Evolutionary conservation across 306 rosid genomes (phyloP).

Genomic region (Rosa chinensis): DNA sequence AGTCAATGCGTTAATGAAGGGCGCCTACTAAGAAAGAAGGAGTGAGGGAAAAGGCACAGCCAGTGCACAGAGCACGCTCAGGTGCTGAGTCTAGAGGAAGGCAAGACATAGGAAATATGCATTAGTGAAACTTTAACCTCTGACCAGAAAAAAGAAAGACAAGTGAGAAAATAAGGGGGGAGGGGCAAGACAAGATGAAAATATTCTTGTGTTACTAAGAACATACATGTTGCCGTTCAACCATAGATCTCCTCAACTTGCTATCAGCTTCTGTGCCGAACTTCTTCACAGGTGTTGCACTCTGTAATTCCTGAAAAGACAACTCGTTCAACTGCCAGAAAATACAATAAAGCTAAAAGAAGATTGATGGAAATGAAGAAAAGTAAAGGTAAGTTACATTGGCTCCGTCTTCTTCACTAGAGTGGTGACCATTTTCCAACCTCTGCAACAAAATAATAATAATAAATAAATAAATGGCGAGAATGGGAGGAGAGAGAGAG

Average conservation of each 20-base stretch:
- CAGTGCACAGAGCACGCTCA: background rate
- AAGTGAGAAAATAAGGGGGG: background rate
- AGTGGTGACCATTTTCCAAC: conserved; percentile 80
- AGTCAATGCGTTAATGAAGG: conserved; percentile 20
- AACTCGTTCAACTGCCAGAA: conserved; percentile 25
- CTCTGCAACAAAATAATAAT: conserved; percentile 46
- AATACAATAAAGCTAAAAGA: conserved; percentile 12
- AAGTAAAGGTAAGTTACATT: conserved; percentile 42
- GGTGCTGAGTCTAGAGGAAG: background rate
- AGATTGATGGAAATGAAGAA: background rate
- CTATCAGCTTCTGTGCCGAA: conserved; percentile 83
- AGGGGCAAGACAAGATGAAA: conserved; percentile 19
- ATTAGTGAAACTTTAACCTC: background rate
- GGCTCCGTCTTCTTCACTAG: conserved; percentile 55
- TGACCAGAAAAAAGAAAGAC: background rate
- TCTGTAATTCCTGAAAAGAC: conserved; percentile 58
- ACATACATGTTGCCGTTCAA: conserved; percentile 94
- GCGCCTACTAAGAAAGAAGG: conserved; percentile 7
- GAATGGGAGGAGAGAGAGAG: conserved; percentile 13
- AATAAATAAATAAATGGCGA: background rate
- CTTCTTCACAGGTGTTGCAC: conserved; percentile 70
- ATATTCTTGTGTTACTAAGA: conserved; percentile 18
- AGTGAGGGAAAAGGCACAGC: background rate
- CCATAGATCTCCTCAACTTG: conserved; percentile 79
- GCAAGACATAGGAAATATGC: background rate